phyloP scores from a whole-genome alignment of 139 green algal species.

The Ostreobium quekettii region DNA sequence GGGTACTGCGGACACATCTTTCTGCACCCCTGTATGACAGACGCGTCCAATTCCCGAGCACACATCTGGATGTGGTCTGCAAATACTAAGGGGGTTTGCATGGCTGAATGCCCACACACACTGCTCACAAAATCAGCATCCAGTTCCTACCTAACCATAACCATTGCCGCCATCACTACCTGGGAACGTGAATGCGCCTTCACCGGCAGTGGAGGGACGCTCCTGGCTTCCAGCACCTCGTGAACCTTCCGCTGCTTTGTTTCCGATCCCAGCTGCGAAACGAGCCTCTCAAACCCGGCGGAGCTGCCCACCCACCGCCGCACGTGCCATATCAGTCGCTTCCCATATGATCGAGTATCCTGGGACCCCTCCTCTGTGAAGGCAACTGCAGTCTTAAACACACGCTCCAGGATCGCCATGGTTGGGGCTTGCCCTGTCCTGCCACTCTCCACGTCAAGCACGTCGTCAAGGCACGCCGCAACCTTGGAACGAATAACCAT shows the following conservation, averaged over 20 bases:
- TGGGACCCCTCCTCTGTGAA: conserved; percentile 58
- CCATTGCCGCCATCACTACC: too few species aligned
- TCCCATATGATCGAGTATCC: conserved; percentile 61
- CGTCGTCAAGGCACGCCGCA: conserved; percentile 9
- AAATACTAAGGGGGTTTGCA: too few species aligned
- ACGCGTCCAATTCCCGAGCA: too few species aligned
- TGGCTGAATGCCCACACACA: too few species aligned
- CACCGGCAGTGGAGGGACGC: conserved; percentile 18
- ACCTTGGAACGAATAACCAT: conserved; percentile 11
- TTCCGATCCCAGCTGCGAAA: conserved; percentile 19
- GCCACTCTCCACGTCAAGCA: too few species aligned
- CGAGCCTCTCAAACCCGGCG: conserved; percentile 7
- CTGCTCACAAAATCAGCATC: too few species aligned
- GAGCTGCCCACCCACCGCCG: conserved; percentile 22
- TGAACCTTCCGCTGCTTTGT: conserved; percentile 25
- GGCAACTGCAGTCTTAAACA: conserved; percentile 37
- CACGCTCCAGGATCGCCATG: neutral
- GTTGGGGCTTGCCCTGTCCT: too few species aligned
- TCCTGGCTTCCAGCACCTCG: conserved; percentile 22
- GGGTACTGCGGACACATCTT: too few species aligned
- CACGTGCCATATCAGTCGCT: conserved; percentile 59
- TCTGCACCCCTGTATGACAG: too few species aligned
- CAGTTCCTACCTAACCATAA: too few species aligned
- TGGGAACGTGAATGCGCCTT: conserved; percentile 3
- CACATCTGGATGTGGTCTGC: too few species aligned